These are phyloP conservation scores for Grammothele lineata DNA, from an alignment of 768 basidiomycete species.

Conservation along the genomic window DNA sequence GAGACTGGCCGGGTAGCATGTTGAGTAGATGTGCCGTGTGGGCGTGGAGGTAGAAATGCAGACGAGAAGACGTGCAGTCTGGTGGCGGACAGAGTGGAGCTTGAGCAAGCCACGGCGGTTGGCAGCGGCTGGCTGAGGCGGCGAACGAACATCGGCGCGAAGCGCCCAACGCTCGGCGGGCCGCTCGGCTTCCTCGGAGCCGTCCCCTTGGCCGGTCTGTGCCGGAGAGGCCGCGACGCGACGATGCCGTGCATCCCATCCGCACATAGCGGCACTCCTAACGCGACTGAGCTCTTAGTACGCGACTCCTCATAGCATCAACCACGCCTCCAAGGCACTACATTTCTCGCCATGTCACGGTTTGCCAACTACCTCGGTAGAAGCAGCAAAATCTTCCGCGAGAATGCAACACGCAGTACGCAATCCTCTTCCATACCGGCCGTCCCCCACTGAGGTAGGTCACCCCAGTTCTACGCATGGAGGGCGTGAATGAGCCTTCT, in stretches of 20 bases:
- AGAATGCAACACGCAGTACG: slow-evolving; percentile 40
- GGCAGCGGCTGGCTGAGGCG: background rate
- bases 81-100: background rate
- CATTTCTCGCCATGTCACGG: slow-evolving; percentile 20
- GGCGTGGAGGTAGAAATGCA: slow-evolving; percentile 12
- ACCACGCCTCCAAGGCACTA: background rate
- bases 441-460: slow-evolving; percentile 1
- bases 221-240: too few species aligned
- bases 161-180: background rate
- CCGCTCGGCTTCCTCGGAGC: background rate
- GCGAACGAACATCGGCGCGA: background rate
- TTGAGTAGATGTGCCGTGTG: slow-evolving; percentile 16
- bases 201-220: too few species aligned
- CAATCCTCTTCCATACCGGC: slow-evolving; percentile 5
- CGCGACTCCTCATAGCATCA: too few species aligned
- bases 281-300: too few species aligned
- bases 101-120: background rate
- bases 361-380: slow-evolving; percentile 33
- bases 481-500: slow-evolving; percentile 61
- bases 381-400: slow-evolving; percentile 34
- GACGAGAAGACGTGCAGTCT: background rate
- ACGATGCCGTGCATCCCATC: too few species aligned
- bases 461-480: slow-evolving; percentile 63
- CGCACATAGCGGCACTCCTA: too few species aligned
- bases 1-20: slow-evolving; percentile 10